phyloP scores from a whole-genome alignment of 805 yeast species.

The Candida maris region DNA sequence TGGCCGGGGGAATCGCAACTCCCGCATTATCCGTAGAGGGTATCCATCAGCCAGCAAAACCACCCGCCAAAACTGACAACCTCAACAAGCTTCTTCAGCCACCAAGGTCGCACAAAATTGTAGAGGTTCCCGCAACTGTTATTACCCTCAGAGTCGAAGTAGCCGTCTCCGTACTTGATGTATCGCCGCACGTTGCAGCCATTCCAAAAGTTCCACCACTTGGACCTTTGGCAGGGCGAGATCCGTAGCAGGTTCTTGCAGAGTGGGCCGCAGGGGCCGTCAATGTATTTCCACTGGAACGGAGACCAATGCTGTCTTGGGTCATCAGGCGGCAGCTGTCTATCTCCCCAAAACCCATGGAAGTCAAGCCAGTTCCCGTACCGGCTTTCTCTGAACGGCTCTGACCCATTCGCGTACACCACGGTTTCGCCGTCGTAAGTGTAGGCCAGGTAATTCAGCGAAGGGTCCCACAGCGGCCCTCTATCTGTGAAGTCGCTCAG shows the following conservation, averaged over 20 bases:
- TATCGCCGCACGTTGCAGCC: slow-evolving; percentile 77
- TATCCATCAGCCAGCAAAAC: slow-evolving; percentile 40
- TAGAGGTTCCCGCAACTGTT: slow-evolving; percentile 59
- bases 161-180: slow-evolving; percentile 78
- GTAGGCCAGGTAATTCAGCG: slow-evolving; percentile 76
- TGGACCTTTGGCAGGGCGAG: slow-evolving; percentile 75
- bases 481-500: slow-evolving; percentile 90
- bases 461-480: slow-evolving; percentile 95
- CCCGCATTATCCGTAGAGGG: slow-evolving; percentile 32
- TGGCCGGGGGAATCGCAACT: too few species aligned
- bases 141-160: slow-evolving; percentile 77
- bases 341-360: slow-evolving; percentile 90
- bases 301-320: slow-evolving; percentile 83
- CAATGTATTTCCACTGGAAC: slow-evolving; percentile 85
- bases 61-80: slow-evolving; percentile 44
- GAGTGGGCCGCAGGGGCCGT: slow-evolving; percentile 92
- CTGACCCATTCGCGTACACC: slow-evolving; percentile 44
- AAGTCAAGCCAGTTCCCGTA: slow-evolving; percentile 78
- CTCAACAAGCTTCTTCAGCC: slow-evolving; percentile 32
- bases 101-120: slow-evolving; percentile 19
- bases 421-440: slow-evolving; percentile 62
- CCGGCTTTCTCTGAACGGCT: slow-evolving; percentile 47
- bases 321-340: slow-evolving; percentile 59
- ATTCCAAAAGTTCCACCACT: slow-evolving; percentile 90
- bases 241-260: slow-evolving; percentile 66